A percentile compares a stretch with the other conserved stretches of the same genome.
Evolutionary conservation across 768 basidiomycete genomes (phyloP).

Genomic region (Termitomyces sp.): DNA sequence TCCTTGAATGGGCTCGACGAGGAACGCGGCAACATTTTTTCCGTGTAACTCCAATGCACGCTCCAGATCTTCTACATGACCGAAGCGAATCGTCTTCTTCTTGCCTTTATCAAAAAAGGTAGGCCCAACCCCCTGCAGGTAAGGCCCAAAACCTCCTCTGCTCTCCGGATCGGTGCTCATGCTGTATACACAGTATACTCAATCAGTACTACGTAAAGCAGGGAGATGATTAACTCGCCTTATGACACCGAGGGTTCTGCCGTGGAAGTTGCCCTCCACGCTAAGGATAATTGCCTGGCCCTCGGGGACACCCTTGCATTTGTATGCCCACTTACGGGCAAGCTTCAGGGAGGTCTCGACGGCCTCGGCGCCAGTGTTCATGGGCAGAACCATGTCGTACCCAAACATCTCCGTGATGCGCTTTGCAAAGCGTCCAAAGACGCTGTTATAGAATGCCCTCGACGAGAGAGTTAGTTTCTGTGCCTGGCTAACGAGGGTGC

Average conservation of each 20-base stretch:
- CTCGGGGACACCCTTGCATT: conserved; percentile 75
- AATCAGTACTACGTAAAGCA: conserved; percentile 6
- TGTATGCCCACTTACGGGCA: conserved; percentile 95
- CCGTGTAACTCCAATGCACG: conserved; percentile 79
- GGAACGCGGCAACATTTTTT: conserved; percentile 83
- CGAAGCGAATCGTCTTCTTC: conserved; percentile 71
- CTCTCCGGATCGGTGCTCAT: conserved; percentile 96
- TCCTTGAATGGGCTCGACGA: conserved; percentile 98
- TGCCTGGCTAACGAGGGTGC: conserved; percentile 79
- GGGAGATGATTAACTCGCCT: conserved; percentile 40
- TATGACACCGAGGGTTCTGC: conserved; percentile 86
- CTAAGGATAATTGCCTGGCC: conserved; percentile 85
- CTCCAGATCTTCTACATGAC: conserved; percentile 78
- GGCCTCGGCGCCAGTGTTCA: conserved; percentile 99
- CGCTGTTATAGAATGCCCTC: conserved; percentile 92
- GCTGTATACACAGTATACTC: conserved; percentile 33
- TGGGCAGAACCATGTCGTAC: conserved; percentile 94
- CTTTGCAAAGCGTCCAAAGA: conserved; percentile 88
- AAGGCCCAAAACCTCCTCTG: conserved; percentile 88
- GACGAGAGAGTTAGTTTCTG: conserved; percentile 91
- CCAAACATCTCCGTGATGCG: conserved; percentile 80
- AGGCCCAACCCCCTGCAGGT: conserved; percentile 82
- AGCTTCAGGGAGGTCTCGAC: conserved; percentile 98
- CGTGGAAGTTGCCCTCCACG: conserved; percentile 93
- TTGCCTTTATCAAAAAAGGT: conserved; percentile 56